Base-by-base conservation (phyloP, 257 asterid species). In the Euphrasia confusa region DNA sequence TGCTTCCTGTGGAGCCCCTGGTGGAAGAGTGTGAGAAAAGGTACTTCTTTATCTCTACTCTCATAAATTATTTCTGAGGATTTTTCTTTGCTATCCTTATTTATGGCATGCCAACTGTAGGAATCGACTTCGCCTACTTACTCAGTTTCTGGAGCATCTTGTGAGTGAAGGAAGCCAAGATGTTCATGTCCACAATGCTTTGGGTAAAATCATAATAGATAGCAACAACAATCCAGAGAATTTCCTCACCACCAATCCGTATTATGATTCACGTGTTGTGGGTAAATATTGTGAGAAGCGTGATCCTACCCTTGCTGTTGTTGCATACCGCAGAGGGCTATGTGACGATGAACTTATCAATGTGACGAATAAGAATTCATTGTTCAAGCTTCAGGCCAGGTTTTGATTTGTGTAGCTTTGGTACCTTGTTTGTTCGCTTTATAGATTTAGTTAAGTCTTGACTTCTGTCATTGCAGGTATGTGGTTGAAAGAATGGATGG, bases 131-230 rank as follows among this genome's bases (percentile, higher is more conserved):
- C 99, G 99, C 54, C 78, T 93, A 49, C 95, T 93, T 66, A 89
- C 99, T 64, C 99, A 93, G 61, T 93, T 93, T 68, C 71, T 93
- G 90, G 99, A 93, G 90, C 97, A 89, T 81, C 99, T 93, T 73
- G 99, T 93, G 86, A 89, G 96, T 57, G 99, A 93, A 79, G 99
- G 99, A 74, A 89, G 97, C 78, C 97, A 93, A 75, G 99, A 93
- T 75, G 99, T 93, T 48, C 99, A 93, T 66, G 99, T 93, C 44
- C 99, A 93, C 84, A 93, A 93, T 74, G 97, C 97, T 61, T 80
- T 93, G 82, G 99, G 99, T 65, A 93, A 93, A 84, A 93, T 93
- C 78, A 89, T 93, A 58, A 93, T 93, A 63, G 99, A 93, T 59
- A 90, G 97, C 82, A 93, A 93, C 72, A 93, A 93, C 81, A 93